Evolutionary conservation across 2,329 filamentous ascomycete genomes (phyloP), one percentile per base, ranked within the genome.

Genomic region (Fusarium pseudonygamai): DNA sequence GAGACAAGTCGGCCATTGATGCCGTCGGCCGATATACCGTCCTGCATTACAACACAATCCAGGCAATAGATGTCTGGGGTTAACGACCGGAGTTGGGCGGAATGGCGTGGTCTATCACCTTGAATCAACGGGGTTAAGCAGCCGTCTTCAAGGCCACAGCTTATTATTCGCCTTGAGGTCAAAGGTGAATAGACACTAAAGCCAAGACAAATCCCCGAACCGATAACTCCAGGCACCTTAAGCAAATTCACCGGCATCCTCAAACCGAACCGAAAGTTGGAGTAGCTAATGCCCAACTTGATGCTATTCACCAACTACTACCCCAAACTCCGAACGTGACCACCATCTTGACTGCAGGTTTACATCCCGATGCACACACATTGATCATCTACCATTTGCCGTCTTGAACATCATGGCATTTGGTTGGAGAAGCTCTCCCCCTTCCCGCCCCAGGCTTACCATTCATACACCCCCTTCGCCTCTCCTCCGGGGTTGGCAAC

Each of bases 401-500:
- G 64, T 45, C 57, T 39, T 32, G 37, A 45, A 56, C 56, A 36
- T 64, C 39, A 61, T 45, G 65, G 60, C 52, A 56, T 26, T 70
- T 61, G 52, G 26, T 42, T 62, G 43, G 53, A 65, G 53, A 26
- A 62, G 58, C 52, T 46, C 37, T 36, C 47, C 34, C 58, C 42
- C 40, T 50, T 47, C 18, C 28, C 49, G 30, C 53, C 40, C 40
- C 34, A 34, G 58, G 37, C 50, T 50, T 18, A 66, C 45, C 65
- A 60, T 45, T 46, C 46, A 49, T 32, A 47, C 58, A 45, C 49
- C 63, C 50, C 57, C 65, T 46, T 66, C 64, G 64, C 74, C 70
- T 63, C 75, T 76, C 59, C 70, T 75, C 70, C 75, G 65, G 69
- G 70, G 72, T 68, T 70, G 45, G 49, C 61, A 71, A 42, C 56